These are phyloP conservation scores for Trichoderma oligosporum DNA, from an alignment of 2,329 filamentous ascomycete species.

Conservation along the genomic window DNA sequence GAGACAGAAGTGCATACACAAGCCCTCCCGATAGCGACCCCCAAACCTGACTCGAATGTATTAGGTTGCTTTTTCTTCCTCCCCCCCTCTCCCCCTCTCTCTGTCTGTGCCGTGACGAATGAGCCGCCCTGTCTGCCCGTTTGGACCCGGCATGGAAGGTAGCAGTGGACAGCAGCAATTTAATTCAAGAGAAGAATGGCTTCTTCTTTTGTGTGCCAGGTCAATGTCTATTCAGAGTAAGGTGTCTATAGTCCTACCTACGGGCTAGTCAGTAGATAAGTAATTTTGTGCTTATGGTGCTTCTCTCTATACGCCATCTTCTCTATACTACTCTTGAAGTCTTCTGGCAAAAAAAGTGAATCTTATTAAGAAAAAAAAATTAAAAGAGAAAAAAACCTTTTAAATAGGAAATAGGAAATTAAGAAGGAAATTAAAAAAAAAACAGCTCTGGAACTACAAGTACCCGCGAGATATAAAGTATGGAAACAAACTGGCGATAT, in stretches of 20 bases:
- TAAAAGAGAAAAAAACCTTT: no score
- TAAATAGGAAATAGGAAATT: no score
- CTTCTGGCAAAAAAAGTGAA: no score
- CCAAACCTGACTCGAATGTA: background rate
- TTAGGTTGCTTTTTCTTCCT: background rate
- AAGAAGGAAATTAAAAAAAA: no score
- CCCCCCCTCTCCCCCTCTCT: background rate
- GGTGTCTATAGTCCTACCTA: no score
- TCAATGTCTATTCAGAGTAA: background rate
- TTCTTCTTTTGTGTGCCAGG: constrained; percentile 7
- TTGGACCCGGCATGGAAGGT: constrained; percentile 19
- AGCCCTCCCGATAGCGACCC: constrained; percentile 13
- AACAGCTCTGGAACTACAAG: no score
- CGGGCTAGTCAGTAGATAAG: no score
- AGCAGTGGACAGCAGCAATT: background rate
- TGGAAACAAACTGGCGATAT: no score
- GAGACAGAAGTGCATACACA: background rate
- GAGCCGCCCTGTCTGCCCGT: background rate
- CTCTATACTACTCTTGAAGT: no score
- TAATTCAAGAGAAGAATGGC: background rate
- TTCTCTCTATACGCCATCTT: background rate
- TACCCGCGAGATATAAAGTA: no score
- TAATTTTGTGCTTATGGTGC: background rate
- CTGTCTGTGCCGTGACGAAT: background rate
- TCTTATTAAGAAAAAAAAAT: no score